Conservation (phyloP, 805 yeast genomes). For the Metschnikowia lunata region DNA sequence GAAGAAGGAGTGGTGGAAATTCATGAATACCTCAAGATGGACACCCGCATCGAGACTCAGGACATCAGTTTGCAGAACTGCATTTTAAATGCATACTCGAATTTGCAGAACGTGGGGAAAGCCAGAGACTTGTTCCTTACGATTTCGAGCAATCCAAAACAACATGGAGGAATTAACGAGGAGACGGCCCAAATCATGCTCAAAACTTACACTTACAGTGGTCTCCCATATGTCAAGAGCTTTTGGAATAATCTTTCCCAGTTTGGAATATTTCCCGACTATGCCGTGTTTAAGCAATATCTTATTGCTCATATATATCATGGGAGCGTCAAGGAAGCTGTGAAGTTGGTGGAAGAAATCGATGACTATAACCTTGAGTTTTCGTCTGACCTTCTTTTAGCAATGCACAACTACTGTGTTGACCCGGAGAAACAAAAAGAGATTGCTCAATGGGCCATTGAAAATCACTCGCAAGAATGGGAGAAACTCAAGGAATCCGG, state of each 20-base stretch:
- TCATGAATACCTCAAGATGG: slow-evolving; percentile 62
- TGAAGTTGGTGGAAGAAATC: slow-evolving; percentile 45
- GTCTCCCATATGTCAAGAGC: slow-evolving; percentile 51
- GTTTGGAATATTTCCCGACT: slow-evolving; percentile 49
- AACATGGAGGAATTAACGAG: slow-evolving; percentile 48
- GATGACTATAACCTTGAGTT: slow-evolving; percentile 44
- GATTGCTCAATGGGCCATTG: slow-evolving; percentile 32
- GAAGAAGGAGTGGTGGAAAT: slow-evolving; percentile 63
- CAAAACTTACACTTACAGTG: slow-evolving; percentile 52
- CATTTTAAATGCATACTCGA: slow-evolving; percentile 59
- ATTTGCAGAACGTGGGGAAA: slow-evolving; percentile 50
- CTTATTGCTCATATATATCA: slow-evolving; percentile 68
- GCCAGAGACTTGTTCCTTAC: slow-evolving; percentile 59
- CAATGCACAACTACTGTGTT: slow-evolving; percentile 44
- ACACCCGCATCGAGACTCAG: slow-evolving; percentile 44
- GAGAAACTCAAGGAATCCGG: slow-evolving; percentile 20
- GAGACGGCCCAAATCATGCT: slow-evolving; percentile 66
- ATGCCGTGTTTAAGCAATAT: slow-evolving; percentile 52
- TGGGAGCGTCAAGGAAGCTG: slow-evolving; percentile 55
- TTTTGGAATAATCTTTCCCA: slow-evolving; percentile 59
- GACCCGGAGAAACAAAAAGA: slow-evolving; percentile 26
- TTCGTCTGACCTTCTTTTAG: slow-evolving; percentile 41
- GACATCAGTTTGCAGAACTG: slow-evolving; percentile 58
- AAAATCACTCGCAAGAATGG: slow-evolving; percentile 29
- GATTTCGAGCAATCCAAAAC: slow-evolving; percentile 48